Evolutionary conservation across 805 yeast species (phyloP).

Genomic region (Tetrapisispora namnaoensis): DNA sequence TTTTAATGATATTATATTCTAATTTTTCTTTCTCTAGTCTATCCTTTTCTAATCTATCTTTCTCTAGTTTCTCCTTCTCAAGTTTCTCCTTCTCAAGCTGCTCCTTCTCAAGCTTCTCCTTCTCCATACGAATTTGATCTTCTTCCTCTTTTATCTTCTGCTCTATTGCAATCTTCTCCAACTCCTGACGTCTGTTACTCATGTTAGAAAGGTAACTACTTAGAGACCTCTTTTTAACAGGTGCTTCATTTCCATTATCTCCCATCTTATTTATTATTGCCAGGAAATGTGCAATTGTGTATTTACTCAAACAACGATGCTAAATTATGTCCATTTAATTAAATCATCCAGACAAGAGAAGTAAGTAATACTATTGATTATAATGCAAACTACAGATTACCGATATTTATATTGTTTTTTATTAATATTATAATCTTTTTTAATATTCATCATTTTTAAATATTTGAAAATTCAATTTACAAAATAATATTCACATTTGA

Average conservation of each 20-base stretch:
- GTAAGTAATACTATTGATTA: no score
- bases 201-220: constrained; percentile 28
- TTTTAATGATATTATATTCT: neutral
- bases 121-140: neutral
- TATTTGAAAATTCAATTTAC: no score
- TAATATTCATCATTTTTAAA: no score
- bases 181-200: constrained; percentile 21
- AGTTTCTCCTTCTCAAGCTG: neutral
- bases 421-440: no score
- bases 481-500: no score
- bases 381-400: no score
- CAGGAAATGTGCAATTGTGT: no score
- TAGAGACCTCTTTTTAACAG: constrained; percentile 24
- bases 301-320: no score
- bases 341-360: no score
- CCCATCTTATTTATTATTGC: neutral
- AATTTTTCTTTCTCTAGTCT: neutral
- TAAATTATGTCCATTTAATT: no score
- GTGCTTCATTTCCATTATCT: constrained; percentile 2
- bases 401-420: no score
- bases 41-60: neutral
- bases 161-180: constrained; percentile 14
- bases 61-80: neutral
- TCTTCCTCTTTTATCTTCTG: constrained; percentile 5
- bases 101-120: neutral